Evolutionary conservation across 306 rosid genomes (phyloP), one percentile per base, ranked within the genome.

Genomic region (Erythrophleum fordii): DNA sequence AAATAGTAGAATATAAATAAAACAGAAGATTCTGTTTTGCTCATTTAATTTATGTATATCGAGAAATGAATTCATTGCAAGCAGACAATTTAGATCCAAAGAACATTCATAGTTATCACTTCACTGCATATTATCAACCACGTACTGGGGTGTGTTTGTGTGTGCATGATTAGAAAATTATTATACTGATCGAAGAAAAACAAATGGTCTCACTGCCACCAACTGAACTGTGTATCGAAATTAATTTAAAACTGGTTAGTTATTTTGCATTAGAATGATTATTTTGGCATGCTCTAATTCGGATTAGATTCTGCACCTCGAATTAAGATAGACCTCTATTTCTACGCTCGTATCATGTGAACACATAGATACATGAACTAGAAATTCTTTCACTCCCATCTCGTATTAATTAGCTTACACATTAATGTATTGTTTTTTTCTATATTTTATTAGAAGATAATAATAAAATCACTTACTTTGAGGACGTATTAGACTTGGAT

Each of bases 231-330:
- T 31, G 39, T 65, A 23, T 34, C 1, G 11, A 66, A 34, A 35
- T 66, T 39, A 60, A 41, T 67, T 66, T 8, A 49, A 25, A 67
- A 52, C 13, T 18, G 20, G 61, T 65, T 64, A 64, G 17, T 64
- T 39, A 48, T 25, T 60, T 8, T 23, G 23, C 45, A 5, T 29
- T 28, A 62, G 80, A 45, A 60, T 28, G 11, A 49, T 55, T 62
- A 23, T 26, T 69, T 31, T 41, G 69, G 62, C 3, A 16, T 56
- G 61, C 69, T 70, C 39, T 28, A 37, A 59, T 66, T 41, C 72
- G 48, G 65, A 82, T 61, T 48, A 76, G 81, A 82, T 82, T 82
- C 85, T 82, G 81, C 37, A 82, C 58, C 78, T 61, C 29, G 65
- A 46, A 55, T 34, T 59, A 76, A 55, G 61, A 12, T 68, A 67